Evolutionary conservation across 1,284 basidiomycete species (phyloP).

Genomic region (Phaffia rhodozyma): DNA sequence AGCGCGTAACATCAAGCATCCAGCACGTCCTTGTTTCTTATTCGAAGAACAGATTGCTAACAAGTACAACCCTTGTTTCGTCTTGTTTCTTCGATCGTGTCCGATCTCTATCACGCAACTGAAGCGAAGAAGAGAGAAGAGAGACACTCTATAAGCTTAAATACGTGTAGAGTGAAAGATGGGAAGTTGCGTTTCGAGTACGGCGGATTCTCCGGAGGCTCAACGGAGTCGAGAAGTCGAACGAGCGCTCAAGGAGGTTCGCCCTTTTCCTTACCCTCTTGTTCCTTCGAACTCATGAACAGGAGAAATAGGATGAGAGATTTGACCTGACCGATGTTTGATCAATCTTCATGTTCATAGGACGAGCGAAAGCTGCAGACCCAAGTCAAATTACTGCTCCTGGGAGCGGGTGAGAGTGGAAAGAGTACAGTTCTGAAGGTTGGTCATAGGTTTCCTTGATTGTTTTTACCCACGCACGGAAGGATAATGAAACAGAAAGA

Average conservation of each 20-base stretch:
- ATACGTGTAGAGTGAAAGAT: slow-evolving; percentile 34
- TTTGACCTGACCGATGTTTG: slow-evolving; percentile 11
- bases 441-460: slow-evolving; percentile 21
- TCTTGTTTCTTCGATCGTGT: too few species aligned
- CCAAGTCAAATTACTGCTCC: slow-evolving; percentile 75
- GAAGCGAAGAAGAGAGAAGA: too few species aligned
- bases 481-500: slow-evolving; percentile 30
- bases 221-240: slow-evolving; percentile 47
- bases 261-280: slow-evolving; percentile 23
- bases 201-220: slow-evolving; percentile 25
- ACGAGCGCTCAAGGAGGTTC: slow-evolving; percentile 50
- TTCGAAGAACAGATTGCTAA: too few species aligned
- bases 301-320: not conserved
- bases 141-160: not conserved
- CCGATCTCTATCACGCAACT: too few species aligned
- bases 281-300: not conserved
- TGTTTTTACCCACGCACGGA: slow-evolving; percentile 22
- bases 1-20: too few species aligned
- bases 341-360: slow-evolving; percentile 32
- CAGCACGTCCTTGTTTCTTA: too few species aligned
- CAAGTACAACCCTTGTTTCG: too few species aligned
- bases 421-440: slow-evolving; percentile 86
- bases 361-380: slow-evolving; percentile 52
- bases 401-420: slow-evolving; percentile 86
- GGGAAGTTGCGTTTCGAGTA: slow-evolving; percentile 63